Percentiles rank a stretch among this genome's conserved stretches.
These are phyloP conservation scores for Phlyctochytrium bullatum DNA, from an alignment of 192 early-diverging fungal genomes.

Conservation along the genomic window DNA sequence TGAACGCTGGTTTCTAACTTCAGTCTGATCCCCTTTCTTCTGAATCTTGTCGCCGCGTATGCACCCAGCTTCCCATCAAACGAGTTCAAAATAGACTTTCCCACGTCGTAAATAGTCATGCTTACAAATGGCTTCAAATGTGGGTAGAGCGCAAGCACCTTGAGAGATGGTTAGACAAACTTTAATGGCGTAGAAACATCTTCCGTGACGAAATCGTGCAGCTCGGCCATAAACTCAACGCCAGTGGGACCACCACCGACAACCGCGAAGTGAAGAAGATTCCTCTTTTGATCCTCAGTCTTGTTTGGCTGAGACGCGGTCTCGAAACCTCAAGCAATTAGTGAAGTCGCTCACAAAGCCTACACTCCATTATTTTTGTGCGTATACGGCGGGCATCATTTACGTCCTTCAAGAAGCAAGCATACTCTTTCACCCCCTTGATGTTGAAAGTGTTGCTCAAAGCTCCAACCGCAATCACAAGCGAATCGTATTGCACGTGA, in stretches of 20 bases:
- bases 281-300: slow-evolving; percentile 56
- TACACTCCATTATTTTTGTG: slow-evolving; percentile 63
- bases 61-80: slow-evolving; percentile 75
- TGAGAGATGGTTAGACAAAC: not conserved
- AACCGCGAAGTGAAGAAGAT: slow-evolving; percentile 75
- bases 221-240: slow-evolving; percentile 58
- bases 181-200: slow-evolving; percentile 34
- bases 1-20: slow-evolving; percentile 53
- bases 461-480: slow-evolving; percentile 80
- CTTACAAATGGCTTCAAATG: slow-evolving; percentile 42
- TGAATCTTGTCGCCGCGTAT: slow-evolving; percentile 75
- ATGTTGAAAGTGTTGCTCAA: slow-evolving; percentile 83
- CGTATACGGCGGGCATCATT: slow-evolving; percentile 81
- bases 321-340: slow-evolving; percentile 40
- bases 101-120: slow-evolving; percentile 78
- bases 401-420: slow-evolving; percentile 83
- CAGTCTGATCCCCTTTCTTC: slow-evolving; percentile 70
- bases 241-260: slow-evolving; percentile 88
- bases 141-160: slow-evolving; percentile 69
- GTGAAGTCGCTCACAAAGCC: not conserved
- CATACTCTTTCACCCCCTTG: slow-evolving; percentile 79
- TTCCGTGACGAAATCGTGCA: slow-evolving; percentile 82
- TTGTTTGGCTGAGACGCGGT: slow-evolving; percentile 66
- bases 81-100: slow-evolving; percentile 70
- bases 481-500: slow-evolving; percentile 69